Evolutionary conservation across 108 stramenopile species (phyloP), one percentile per base, ranked within the genome.

Genomic region (Cyclotella atomus): DNA sequence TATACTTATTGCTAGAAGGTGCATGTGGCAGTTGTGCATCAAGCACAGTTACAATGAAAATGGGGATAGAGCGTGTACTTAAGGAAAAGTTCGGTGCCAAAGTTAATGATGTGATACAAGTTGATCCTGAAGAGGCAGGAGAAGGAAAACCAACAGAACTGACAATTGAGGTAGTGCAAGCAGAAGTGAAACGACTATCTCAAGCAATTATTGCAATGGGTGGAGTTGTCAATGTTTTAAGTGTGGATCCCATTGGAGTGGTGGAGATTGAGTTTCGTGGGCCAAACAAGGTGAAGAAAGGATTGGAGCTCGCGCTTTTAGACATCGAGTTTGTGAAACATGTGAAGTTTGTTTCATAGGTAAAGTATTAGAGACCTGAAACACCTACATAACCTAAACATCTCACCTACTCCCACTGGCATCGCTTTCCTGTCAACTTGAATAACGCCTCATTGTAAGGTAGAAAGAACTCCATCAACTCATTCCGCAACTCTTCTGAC

Each of bases 31-130:
- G 81, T 54, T 93, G 91, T 49, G 84, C 91, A 24, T 91, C 89
- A 14, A 95, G 93, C 33, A 98, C 97, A 2, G 92, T 93, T 2
- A 98, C 98, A 21, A 98, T 98, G 98, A 91, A 97, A 88, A 97
- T 98, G 96, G 98, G 98, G 34, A 96, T 98, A 70, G 96, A 98
- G 75, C 91, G 97, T 38, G 95, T 97, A 21, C 73, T 97, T 44
- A 84, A 83, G 25, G 97, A 98, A 76, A 95, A 95, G 27, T 97
- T 93, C 78, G 75, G 82, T 43, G 53, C 74, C 20, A 71, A 86
- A 57, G 59, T 98, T 21, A 92, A 93, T 27, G 81, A 92, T 75
- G 93, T 97, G 15, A 35, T 85, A 14, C 92, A 93, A 69, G 88
- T 93, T 10, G 71, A 76, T 46, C 79, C 70, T 4, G 67, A 53